Percentiles rank a stretch among this genome's conserved stretches.
These are phyloP conservation scores for Boletales sp. DNA, from an alignment of 768 basidiomycete species.

Conservation along the genomic window DNA sequence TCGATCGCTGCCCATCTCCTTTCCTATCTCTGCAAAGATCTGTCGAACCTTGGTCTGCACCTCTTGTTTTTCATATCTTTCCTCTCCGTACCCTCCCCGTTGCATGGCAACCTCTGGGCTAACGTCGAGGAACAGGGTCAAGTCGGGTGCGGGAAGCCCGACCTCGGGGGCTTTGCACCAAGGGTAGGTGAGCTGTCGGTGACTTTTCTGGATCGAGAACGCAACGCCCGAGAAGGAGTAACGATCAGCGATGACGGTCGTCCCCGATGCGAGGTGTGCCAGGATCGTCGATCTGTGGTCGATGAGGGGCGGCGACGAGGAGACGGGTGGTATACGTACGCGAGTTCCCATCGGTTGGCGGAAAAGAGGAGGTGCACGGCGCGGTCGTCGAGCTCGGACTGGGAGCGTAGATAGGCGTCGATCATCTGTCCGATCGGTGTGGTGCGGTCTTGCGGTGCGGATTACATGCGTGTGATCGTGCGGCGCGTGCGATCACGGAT, in stretches of 20 bases:
- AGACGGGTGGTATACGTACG: slow-evolving; percentile 45
- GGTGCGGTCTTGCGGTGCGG: slow-evolving; percentile 63
- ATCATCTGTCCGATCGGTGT: slow-evolving; percentile 92
- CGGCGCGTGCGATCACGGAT: background rate
- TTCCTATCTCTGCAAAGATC: slow-evolving; percentile 55
- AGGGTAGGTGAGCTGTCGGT: slow-evolving; percentile 51
- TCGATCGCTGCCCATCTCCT: slow-evolving; percentile 41
- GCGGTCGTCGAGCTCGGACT: slow-evolving; percentile 85
- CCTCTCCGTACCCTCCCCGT: slow-evolving; percentile 81
- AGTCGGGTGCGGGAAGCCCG: slow-evolving; percentile 85
- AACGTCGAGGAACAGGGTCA: slow-evolving; percentile 85
- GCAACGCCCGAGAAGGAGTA: slow-evolving; percentile 97
- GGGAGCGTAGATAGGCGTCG: slow-evolving; percentile 81
- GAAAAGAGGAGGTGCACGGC: slow-evolving; percentile 93
- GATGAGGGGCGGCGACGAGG: background rate
- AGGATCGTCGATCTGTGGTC: slow-evolving; percentile 56
- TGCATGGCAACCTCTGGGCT: slow-evolving; percentile 60
- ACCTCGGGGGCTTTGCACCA: slow-evolving; percentile 89
- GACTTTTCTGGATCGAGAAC: slow-evolving; percentile 63
- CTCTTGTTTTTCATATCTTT: slow-evolving; percentile 82
- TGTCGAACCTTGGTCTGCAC: slow-evolving; percentile 64
- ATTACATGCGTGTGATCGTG: background rate
- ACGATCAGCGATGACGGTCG: slow-evolving; percentile 81
- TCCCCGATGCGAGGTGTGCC: slow-evolving; percentile 55
- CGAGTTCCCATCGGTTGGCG: slow-evolving; percentile 95